Base-by-base conservation (phyloP, 768 basidiomycete species). In the Pleurotus ostreatus region DNA sequence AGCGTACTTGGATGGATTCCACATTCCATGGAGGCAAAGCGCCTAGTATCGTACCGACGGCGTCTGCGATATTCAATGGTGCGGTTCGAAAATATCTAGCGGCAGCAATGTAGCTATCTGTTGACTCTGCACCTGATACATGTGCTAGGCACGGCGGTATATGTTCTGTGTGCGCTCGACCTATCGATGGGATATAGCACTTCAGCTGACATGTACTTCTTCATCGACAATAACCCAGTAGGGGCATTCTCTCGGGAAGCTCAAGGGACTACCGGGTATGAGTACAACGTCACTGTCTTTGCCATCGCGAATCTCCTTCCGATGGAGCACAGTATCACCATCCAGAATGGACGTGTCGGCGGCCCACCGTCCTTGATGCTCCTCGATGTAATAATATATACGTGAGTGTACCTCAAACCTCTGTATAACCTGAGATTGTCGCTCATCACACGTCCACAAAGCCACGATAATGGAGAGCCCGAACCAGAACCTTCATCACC, bases 101-200 rank as follows among this genome's bases (percentile, higher is more conserved):
- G 22, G 22, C 22, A 3, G 22, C 22, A 22, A 22, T 22, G 22
- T 22, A 22, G 22, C 16, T 38, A 26, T 37, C 16, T 48, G 40
- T 40, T 46, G 20, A 20, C 57, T 22, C 22, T 22, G 34, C 43
- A 58, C 54, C 16, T n/a, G n/a, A n/a, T n/a, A n/a, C n/a, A n/a
- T n/a, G n/a, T 8, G 56, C 16, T 54, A 78, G 77, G 76, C 7
- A 68, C 73, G 15, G 76, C 77, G 0, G 61, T 80, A 15, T 78
- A 78, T 61, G 72, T 78, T 2, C 76, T 67, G 58, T 75, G 74
- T 57, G 67, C 70, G 20, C 59, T 74, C 13, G 63, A 75, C 0
- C 63, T 18, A 49, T 30, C 7, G 39, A 63, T 46, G 73, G 65
- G 13, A 56, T 68, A 55, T 59, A 69, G 22, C 22, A 22, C 2